These are phyloP conservation scores for Acacia pycnantha DNA, from an alignment of 331 rosid genomes.

Conservation along the genomic window DNA sequence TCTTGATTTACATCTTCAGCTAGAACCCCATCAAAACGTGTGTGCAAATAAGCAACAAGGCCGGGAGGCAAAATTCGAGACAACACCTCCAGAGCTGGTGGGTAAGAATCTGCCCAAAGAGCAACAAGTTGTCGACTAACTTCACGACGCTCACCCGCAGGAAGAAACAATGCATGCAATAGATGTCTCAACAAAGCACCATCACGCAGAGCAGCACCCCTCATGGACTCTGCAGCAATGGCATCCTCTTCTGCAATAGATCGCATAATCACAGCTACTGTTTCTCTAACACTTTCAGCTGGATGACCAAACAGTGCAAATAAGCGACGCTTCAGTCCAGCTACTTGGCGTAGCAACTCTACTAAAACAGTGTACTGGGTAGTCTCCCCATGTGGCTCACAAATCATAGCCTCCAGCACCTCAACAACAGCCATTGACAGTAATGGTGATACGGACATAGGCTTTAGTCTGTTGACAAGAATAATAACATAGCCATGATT, in stretches of 20 bases:
- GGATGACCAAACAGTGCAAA: slow-evolving; percentile 99
- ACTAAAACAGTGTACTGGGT: slow-evolving; percentile 94
- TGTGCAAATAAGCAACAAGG: slow-evolving; percentile 96
- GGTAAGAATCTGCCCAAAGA: slow-evolving; percentile 99
- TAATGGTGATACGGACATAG: slow-evolving; percentile 91
- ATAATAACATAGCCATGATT: slow-evolving; percentile 69
- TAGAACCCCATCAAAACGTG: slow-evolving; percentile 74
- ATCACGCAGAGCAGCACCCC: slow-evolving; percentile 98
- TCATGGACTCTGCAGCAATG: slow-evolving; percentile 99
- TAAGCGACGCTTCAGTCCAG: slow-evolving; percentile 96
- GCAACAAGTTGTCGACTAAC: slow-evolving; percentile 98
- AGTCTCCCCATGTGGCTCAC: slow-evolving; percentile 97
- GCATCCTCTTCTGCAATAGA: slow-evolving; percentile 99
- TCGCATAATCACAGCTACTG: slow-evolving; percentile 95
- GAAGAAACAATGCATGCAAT: slow-evolving; percentile 86
- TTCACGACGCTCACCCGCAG: slow-evolving; percentile 89
- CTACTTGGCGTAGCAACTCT: slow-evolving; percentile 96
- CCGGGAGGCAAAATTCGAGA: slow-evolving; percentile 99
- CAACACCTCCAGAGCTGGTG: slow-evolving; percentile 85
- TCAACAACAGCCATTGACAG: slow-evolving; percentile 96
- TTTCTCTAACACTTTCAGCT: slow-evolving; percentile 97
- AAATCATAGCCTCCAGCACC: slow-evolving; percentile 97
- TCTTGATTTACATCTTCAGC: slow-evolving; percentile 69
- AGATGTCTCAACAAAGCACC: slow-evolving; percentile 97
- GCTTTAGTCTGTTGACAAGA: slow-evolving; percentile 88